Base-by-base conservation (phyloP, 2,329 filamentous ascomycete species). In the Xylariomycetidae sp. region DNA sequence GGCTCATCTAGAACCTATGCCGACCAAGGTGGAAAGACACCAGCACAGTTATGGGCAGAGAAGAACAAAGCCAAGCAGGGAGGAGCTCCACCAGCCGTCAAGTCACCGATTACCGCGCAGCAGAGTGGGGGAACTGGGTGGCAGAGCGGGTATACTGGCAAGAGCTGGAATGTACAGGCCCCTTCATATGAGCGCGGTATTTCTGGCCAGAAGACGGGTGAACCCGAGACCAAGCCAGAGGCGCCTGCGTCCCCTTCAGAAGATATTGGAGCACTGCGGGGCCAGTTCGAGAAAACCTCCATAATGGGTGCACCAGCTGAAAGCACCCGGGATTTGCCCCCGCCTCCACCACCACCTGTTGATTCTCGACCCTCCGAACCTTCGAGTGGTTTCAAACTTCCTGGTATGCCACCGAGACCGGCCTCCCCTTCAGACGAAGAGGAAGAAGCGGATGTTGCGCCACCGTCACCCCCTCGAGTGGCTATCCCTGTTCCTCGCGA, bases 21-120 rank as follows among this genome's bases (percentile, higher is more conserved):
- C 12, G 89, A 96, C 47, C 72, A 94, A 59, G 89, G 85, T 43
- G 92, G 92, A 42, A 98, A 97, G 70, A 97, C 92, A 5, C 92
- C 92, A 6, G 89, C 92, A 18, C 92, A 98, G 61, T 66, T 95
- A 22, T 98, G 92, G 92, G 90, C 90, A 0, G 92, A 98, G 69
- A 94, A 89, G 69, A n/a, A n/a, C n/a, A 97, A 97, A 69, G 90
- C 86, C 23, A 82, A 80, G 40, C 80, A 92, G 58, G 74, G 82
- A 32, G 81, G 75, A 28, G 67, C 72, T 31, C 63, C 67, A 17
- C 56, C 67, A 16, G 44, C 62, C 6, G 50, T 61, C 3, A 53
- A 73, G n/a, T 63, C 77, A 25, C 73, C 80, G 1, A 64, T 88
- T 19, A 58, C 69, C 31, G 69, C 72, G 31, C 88, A 95, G 58